phyloP scores from a whole-genome alignment of 23 red algal species.

The Gracilaria vermiculophylla region DNA sequence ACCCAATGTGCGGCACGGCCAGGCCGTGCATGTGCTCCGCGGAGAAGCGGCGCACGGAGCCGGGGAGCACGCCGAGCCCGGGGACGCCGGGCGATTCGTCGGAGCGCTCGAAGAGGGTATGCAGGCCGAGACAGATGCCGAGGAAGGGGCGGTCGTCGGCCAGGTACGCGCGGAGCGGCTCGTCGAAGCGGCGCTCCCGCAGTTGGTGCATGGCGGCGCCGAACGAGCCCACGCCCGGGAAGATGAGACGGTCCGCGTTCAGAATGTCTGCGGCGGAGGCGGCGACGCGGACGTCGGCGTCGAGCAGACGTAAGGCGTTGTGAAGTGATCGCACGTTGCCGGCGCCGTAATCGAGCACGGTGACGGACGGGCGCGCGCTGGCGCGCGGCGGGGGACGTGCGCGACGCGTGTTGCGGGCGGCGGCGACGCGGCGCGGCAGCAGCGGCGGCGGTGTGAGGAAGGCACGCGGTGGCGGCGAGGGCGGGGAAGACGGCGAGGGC shows the following conservation, averaged over 20 bases:
- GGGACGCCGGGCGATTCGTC: conserved; percentile 55
- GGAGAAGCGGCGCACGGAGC: conserved; percentile 49
- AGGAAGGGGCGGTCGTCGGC: conserved; percentile 51
- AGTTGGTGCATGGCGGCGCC: conserved; percentile 78
- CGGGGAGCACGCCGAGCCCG: conserved; percentile 68
- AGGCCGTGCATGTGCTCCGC: not conserved
- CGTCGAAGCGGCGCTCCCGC: conserved; percentile 31
- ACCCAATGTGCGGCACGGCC: conserved; percentile 73
- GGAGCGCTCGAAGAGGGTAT: conserved; percentile 64
- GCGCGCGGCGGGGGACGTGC: not conserved
- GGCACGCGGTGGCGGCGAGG: not conserved
- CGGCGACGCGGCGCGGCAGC: not conserved
- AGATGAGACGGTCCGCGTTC: conserved; percentile 53
- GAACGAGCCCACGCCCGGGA: conserved; percentile 85
- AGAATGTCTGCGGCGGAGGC: conserved; percentile 31
- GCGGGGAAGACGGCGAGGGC: not conserved
- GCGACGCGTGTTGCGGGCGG: not conserved
- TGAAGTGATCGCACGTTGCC: conserved; percentile 80
- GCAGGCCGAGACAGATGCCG: conserved; percentile 85
- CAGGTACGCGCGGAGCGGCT: conserved; percentile 37
- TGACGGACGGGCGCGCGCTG: conserved; percentile 25
- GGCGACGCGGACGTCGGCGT: conserved; percentile 35
- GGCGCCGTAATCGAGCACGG: conserved; percentile 81
- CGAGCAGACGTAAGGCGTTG: conserved; percentile 61
- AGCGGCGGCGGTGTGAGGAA: not conserved